Conservation (phyloP, 139 green algal species). For the Picochlorum sp. region DNA sequence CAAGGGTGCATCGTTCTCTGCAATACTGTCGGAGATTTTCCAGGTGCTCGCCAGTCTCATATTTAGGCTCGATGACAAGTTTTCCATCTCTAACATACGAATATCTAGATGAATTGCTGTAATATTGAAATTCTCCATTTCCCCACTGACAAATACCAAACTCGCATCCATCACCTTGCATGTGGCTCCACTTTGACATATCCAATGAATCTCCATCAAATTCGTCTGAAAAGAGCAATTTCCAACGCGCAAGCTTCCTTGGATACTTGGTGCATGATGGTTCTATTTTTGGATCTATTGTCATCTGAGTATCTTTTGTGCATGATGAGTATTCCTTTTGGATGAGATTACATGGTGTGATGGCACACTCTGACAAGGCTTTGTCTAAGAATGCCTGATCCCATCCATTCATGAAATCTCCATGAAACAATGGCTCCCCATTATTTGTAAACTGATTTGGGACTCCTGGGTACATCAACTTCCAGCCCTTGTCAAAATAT, state of each 20-base stretch:
- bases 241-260: not conserved
- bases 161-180: constrained; percentile 6
- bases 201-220: constrained; percentile 1
- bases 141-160: constrained; percentile 10
- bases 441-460: not conserved
- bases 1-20: not conserved
- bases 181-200: constrained; percentile 5
- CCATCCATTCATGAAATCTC: not conserved
- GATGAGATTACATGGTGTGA: not conserved
- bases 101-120: constrained; percentile 5
- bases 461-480: not conserved
- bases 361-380: not conserved
- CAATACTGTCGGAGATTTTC: constrained; percentile 10
- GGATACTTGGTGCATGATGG: no score
- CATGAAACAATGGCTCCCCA: not conserved
- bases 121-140: constrained; percentile 12
- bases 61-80: not conserved
- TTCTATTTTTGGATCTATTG: no score
- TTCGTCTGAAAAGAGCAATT: constrained; percentile 9
- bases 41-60: constrained; percentile 7
- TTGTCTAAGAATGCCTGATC: not conserved
- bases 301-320: not conserved
- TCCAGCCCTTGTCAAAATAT: not conserved
- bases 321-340: not conserved
- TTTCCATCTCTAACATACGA: not conserved